Conservation (phyloP, 148 eudicot genomes). For the Agrostemma githago region DNA sequence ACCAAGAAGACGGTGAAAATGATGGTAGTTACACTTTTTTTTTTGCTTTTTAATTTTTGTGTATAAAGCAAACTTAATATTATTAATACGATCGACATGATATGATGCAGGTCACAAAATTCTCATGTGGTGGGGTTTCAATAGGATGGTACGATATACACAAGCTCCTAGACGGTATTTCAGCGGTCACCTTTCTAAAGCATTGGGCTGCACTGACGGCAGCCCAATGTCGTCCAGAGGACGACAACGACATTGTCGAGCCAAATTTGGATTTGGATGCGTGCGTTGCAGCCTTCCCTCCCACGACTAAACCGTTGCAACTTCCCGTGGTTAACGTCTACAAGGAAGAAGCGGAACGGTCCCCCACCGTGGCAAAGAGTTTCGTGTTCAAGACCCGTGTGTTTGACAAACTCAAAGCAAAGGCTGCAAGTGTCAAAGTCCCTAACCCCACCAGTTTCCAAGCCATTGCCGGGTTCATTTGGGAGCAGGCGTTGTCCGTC, state of each 20-base stretch:
- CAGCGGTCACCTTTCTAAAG: conserved; percentile 2
- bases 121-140: conserved; percentile 10
- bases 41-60: no score
- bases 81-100: no score
- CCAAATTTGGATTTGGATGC: conserved; percentile 9
- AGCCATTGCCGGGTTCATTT: conserved; percentile 11
- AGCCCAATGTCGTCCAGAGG: background rate
- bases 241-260: background rate
- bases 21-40: no score
- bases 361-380: background rate
- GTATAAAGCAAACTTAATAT: no score
- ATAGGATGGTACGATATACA: conserved; percentile 18
- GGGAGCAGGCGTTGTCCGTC: background rate
- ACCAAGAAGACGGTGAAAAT: no score
- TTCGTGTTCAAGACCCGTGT: background rate
- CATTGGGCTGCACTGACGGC: conserved; percentile 7
- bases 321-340: background rate
- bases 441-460: background rate
- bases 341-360: background rate
- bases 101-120: background rate
- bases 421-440: background rate
- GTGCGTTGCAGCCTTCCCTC: conserved; percentile 12
- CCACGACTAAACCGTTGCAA: background rate
- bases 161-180: conserved; percentile 9
- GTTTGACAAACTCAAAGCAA: background rate